These are phyloP conservation scores for Colletotrichum orchidophilum DNA, from an alignment of 2,329 filamentous ascomycete genomes.

Conservation along the genomic window DNA sequence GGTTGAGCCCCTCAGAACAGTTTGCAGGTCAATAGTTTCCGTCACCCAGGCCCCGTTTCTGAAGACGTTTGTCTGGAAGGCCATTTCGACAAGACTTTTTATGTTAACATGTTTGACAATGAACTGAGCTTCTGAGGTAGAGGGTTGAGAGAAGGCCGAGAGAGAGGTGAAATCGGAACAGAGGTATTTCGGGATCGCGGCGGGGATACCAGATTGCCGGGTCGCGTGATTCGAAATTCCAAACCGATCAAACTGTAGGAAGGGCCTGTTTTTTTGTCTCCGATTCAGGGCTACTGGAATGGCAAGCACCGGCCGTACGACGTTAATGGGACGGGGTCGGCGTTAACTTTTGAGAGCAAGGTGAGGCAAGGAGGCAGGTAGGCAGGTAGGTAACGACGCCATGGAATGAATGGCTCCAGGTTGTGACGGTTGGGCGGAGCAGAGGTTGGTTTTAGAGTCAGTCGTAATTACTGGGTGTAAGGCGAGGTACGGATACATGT, in stretches of 20 bases:
- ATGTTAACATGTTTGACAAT: constrained; percentile 20
- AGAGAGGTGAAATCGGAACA: neutral
- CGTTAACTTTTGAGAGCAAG: neutral
- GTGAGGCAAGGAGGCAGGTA: constrained; percentile 3
- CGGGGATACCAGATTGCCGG: neutral
- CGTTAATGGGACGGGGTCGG: neutral
- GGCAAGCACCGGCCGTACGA: constrained; percentile 22
- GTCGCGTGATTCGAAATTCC: neutral
- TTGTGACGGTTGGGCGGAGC: constrained; percentile 14
- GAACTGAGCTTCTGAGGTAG: neutral
- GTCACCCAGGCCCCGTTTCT: constrained; percentile 66
- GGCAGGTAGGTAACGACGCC: neutral
- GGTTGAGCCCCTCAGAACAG: constrained; percentile 50
- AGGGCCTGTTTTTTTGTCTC: neutral
- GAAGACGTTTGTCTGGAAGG: constrained; percentile 63
- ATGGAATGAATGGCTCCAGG: neutral
- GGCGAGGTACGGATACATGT: neutral
- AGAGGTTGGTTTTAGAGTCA: constrained; percentile 27
- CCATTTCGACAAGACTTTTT: constrained; percentile 20
- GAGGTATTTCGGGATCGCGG: neutral
- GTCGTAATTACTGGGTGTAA: constrained; percentile 3
- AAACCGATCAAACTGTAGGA: neutral
- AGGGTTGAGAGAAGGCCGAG: neutral
- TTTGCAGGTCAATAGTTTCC: constrained; percentile 57
- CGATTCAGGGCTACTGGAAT: neutral